Conservation (phyloP, 352 stramenopile genomes). For the Pythium brachiatum region DNA sequence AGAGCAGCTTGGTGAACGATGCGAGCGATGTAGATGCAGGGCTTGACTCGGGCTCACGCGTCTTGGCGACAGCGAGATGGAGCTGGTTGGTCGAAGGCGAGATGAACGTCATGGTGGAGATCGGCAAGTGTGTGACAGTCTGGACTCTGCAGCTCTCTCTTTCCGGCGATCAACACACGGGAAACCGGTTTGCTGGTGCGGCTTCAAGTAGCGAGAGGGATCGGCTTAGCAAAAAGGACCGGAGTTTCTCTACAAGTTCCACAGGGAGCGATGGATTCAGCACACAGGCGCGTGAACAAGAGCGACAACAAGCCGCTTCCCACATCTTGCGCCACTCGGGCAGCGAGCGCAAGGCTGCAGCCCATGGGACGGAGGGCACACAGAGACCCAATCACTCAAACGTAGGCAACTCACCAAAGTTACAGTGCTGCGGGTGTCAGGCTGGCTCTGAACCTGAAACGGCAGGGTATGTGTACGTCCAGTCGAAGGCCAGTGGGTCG, state of each 20-base stretch:
- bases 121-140: slow-evolving; percentile 12
- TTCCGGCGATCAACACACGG: not conserved
- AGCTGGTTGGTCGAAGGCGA: slow-evolving; percentile 11
- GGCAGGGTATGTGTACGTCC: not conserved
- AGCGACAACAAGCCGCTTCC: not conserved
- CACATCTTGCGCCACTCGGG: not conserved
- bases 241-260: slow-evolving; percentile 13
- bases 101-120: slow-evolving; percentile 12
- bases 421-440: too few species aligned
- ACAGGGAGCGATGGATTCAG: slow-evolving; percentile 1
- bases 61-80: not conserved
- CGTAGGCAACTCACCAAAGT: too few species aligned
- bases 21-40: slow-evolving; percentile 14
- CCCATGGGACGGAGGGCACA: not conserved
- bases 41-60: not conserved
- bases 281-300: not conserved
- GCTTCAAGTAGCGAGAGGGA: slow-evolving; percentile 5
- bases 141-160: not conserved
- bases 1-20: slow-evolving; percentile 21
- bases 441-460: not conserved
- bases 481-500: slow-evolving; percentile 2
- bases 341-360: not conserved
- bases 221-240: not conserved
- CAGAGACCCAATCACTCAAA: not conserved
- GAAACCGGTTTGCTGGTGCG: not conserved